A percentile compares a stretch with the other conserved stretches of the same genome.
phyloP scores from a whole-genome alignment of 192 early-diverging fungal species.

The Entophlyctis luteolus region DNA sequence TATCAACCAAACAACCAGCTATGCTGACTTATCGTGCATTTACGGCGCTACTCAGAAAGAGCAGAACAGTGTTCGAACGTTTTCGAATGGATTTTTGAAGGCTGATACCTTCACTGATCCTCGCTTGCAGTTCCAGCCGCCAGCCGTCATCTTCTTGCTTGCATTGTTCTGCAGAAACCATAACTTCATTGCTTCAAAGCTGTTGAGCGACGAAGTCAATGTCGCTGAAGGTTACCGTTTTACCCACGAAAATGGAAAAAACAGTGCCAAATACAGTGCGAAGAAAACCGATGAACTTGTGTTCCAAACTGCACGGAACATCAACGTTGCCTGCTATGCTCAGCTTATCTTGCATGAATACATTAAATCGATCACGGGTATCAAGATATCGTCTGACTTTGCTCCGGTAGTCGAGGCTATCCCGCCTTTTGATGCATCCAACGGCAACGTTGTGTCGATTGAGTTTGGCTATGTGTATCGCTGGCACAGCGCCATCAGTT shows the following conservation, averaged over 20 bases:
- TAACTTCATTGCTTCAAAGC: conserved; percentile 45
- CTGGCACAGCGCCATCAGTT: conserved; percentile 45
- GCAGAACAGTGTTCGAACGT: background rate
- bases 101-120: conserved; percentile 7
- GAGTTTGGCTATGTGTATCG: conserved; percentile 46
- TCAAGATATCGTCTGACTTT: conserved; percentile 28
- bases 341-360: conserved; percentile 47
- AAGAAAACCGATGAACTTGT: conserved; percentile 40
- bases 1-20: conserved; percentile 41
- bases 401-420: conserved; percentile 15
- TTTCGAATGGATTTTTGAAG: background rate
- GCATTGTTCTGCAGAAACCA: conserved; percentile 50
- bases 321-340: conserved; percentile 44
- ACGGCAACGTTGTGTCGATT: conserved; percentile 42
- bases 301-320: conserved; percentile 51
- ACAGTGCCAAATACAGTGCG: background rate
- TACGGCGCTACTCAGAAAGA: conserved; percentile 38
- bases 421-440: conserved; percentile 23
- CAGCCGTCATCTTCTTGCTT: conserved; percentile 34
- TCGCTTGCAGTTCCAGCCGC: conserved; percentile 27
- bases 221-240: conserved; percentile 39
- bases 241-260: conserved; percentile 14
- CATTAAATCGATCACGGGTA: conserved; percentile 44
- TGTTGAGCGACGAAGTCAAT: conserved; percentile 25
- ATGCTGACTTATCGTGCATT: conserved; percentile 37